A percentile compares a stretch with the other conserved stretches of the same genome.
Evolutionary conservation across 1,284 basidiomycete genomes (phyloP).

Genomic region (Cryptococcus neoformans): DNA sequence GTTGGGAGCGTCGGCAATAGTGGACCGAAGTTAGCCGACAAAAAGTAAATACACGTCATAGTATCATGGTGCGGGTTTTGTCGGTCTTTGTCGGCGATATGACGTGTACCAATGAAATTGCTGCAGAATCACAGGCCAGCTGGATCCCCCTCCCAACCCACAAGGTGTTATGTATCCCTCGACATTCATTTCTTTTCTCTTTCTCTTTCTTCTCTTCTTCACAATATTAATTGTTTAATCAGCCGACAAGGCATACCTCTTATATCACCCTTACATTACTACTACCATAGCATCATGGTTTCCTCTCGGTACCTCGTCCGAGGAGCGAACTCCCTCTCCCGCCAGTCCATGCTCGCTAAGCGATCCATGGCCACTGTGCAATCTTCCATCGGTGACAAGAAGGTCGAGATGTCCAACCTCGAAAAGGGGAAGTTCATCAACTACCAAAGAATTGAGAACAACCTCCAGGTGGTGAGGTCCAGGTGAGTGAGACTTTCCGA

Average conservation of each 20-base stretch:
- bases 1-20: neutral
- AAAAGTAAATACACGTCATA: constrained; percentile 4
- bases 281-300: constrained; percentile 18
- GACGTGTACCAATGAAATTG: constrained; percentile 8
- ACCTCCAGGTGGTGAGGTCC: constrained; percentile 77
- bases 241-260: too few species aligned
- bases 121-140: constrained; percentile 3
- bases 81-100: constrained; percentile 13
- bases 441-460: constrained; percentile 97
- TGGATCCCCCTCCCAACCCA: neutral
- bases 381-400: constrained; percentile 73
- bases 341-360: constrained; percentile 15
- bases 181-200: neutral
- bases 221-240: too few species aligned
- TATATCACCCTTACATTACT: too few species aligned
- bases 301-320: constrained; percentile 30
- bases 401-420: constrained; percentile 91
- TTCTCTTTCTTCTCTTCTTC: neutral
- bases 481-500: constrained; percentile 56
- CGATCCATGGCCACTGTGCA: constrained; percentile 43
- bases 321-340: constrained; percentile 27
- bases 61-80: constrained; percentile 1
- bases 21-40: neutral
- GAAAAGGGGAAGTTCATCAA: constrained; percentile 77
- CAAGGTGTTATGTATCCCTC: neutral